These are phyloP conservation scores for Coniochaeta sp. DNA, from an alignment of 2,329 filamentous ascomycete species.

Conservation along the genomic window DNA sequence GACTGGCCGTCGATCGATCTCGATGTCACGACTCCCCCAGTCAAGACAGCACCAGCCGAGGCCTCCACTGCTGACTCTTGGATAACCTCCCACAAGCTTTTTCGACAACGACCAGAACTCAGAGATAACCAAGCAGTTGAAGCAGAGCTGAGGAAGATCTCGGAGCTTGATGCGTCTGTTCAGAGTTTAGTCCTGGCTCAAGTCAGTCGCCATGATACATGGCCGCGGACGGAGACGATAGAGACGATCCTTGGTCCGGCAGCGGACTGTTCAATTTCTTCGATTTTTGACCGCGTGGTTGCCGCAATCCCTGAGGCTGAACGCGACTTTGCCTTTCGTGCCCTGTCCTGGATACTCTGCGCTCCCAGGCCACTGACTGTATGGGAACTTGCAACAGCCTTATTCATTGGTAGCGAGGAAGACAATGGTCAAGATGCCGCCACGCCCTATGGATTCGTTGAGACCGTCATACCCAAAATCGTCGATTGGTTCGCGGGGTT, in stretches of 20 bases:
- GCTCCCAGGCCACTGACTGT: background rate
- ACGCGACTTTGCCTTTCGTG: background rate
- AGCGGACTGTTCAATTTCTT: background rate
- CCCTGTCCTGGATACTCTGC: background rate
- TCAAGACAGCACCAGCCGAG: background rate
- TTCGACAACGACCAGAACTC: background rate
- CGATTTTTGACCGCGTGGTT: background rate
- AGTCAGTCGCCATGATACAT: background rate
- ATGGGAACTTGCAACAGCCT: background rate
- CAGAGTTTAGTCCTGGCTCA: background rate
- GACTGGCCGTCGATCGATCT: slow-evolving; percentile 1
- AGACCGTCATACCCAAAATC: background rate
- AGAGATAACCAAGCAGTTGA: background rate
- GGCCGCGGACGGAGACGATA: background rate
- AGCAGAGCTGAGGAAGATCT: background rate
- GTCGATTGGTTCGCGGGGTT: background rate
- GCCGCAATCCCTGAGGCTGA: background rate
- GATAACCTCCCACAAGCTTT: background rate
- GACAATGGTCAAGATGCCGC: background rate
- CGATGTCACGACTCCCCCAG: background rate
- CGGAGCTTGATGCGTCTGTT: background rate
- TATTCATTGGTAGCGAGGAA: background rate
- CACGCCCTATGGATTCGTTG: background rate
- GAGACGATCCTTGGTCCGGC: background rate
- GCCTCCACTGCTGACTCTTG: background rate